These are phyloP conservation scores for Candida fluviatilis DNA, from an alignment of 805 yeast genomes.

Conservation along the genomic window DNA sequence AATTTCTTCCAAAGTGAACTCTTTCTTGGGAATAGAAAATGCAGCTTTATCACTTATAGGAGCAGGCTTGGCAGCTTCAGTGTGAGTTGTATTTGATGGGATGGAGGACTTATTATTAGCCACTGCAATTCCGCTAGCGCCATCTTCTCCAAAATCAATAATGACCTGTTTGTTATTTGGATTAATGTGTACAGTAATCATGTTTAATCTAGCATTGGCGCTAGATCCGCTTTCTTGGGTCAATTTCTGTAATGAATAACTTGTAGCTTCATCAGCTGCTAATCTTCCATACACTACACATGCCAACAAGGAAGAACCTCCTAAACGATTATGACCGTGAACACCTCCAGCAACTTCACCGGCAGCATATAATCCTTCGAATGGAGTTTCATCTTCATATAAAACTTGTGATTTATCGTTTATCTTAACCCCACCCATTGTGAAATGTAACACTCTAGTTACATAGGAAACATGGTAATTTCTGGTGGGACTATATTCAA, in stretches of 20 bases:
- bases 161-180: constrained; percentile 30
- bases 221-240: constrained; percentile 13
- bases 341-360: constrained; percentile 46
- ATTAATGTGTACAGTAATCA: constrained; percentile 41
- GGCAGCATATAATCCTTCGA: constrained; percentile 38
- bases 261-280: constrained; percentile 40
- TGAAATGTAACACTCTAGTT: constrained; percentile 61
- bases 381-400: constrained; percentile 21
- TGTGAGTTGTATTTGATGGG: background rate
- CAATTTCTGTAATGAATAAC: constrained; percentile 26
- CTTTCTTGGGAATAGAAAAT: constrained; percentile 44
- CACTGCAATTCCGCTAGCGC: background rate
- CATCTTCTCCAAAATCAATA: constrained; percentile 27
- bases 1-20: constrained; percentile 44
- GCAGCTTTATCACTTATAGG: constrained; percentile 2
- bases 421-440: constrained; percentile 69
- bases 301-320: constrained; percentile 41
- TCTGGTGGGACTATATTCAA: constrained; percentile 26
- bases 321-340: constrained; percentile 42
- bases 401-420: constrained; percentile 46
- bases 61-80: constrained; percentile 3
- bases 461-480: constrained; percentile 49
- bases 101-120: background rate
- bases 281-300: constrained; percentile 43
- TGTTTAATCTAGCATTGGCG: constrained; percentile 35